Base-by-base conservation (phyloP, 768 basidiomycete genomes). In the Solioccasus polychromus region DNA sequence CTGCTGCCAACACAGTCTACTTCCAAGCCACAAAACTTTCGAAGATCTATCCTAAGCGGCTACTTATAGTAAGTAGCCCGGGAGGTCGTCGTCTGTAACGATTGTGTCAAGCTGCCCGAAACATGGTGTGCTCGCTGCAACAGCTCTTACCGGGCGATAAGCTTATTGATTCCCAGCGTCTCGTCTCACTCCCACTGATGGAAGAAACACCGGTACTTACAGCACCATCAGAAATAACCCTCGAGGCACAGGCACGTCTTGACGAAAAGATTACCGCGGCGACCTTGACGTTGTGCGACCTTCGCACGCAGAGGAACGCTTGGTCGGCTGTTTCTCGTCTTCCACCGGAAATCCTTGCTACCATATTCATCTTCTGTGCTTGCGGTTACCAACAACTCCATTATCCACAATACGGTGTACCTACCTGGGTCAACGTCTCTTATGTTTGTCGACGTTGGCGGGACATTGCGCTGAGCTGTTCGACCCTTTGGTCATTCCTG, bases 401-500 rank as follows among this genome's bases (percentile, higher is more conserved):
- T 11, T 20, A 8, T 8, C 20, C 30, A 18, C n/a, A 12, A 10
- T n/a, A 15, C 12, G 29, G 20, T 18, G 15, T 50, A 37, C 62
- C 60, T 34, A 20, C 23, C 18, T 65, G 58, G 62, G 50, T 57
- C 42, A 41, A 35, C 4, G 42, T 63, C 22, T 59, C 64, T 8
- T 42, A 58, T 42, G 50, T 60, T 15, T 66, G 62, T 34, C 49
- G 45, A 18, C 67, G 71, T 40, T 77, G 75, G 74, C 70, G 76
- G 20, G 50, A 66, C 0, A 67, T 76, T 4, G 73, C 74, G 5
- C 46, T 77, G 12, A 63, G 53, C 35, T 70, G 64, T 42, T 68
- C 74, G 1, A 53, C 43, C 11, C 63, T 78, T 30, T 79, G 77
- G 75, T 64, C 51, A 19, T 57, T 54, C 35, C 59, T 68, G 19